Evolutionary conservation across 257 asterid species (phyloP), one percentile per base, ranked within the genome.

Genomic region (Solanum stenotomum): DNA sequence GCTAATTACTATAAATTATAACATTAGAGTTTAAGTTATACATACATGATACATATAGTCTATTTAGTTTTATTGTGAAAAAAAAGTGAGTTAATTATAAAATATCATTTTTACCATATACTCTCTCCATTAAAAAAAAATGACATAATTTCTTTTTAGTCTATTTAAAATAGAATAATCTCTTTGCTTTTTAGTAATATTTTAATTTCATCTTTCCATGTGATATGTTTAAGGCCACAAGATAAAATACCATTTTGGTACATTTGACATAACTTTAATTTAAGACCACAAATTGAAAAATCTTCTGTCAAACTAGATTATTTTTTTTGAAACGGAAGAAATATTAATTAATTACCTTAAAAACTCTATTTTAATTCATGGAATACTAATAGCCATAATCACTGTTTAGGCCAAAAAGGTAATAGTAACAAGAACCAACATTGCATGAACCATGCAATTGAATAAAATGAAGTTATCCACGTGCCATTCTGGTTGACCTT

Each of bases 401-500:
- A 42, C 15, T 42, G 25, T 40, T 75, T 23, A 63, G 22, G 63
- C 84, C 67, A 10, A 27, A 83, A 25, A 12, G 22, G 88, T 18
- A 46, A 15, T 49, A 49, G 0, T 88, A 84, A 52, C 34, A 75
- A 44, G 67, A 61, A 83, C 15, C n/a, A 40, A 79, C 40, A 81
- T 31, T 88, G 94, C 94, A 91, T 90, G 94, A 52, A 75, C 40
- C 90, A 88, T 88, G 95, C 94, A 87, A 37, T 88, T 83, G 34
- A 25, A 6, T 84, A n/a, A 68, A 83, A 29, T 84, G 61, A 23
- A 87, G 68, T 14, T 29, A 81, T 29, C 85, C 85, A 81, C 70
- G 70, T 81, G 70, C 25, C 85, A 49, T 81, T 46, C 37, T 44
- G 65, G 59, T 91, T 89, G 92, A 90, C 91, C 40, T 33, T 27